Evolutionary conservation across 805 yeast species (phyloP).

Genomic region (Candida khao-thaluensis): DNA sequence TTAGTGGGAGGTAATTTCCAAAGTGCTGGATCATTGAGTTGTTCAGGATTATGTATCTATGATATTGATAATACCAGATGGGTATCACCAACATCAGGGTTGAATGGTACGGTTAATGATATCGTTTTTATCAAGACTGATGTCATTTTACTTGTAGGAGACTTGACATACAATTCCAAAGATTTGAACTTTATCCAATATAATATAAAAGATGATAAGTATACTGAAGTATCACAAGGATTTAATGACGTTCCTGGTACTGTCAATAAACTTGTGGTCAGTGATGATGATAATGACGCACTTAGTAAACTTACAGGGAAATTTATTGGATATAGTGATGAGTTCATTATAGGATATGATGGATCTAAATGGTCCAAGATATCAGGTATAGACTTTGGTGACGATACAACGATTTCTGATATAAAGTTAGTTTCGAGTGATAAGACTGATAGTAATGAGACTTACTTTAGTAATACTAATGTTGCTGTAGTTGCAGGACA

Average conservation of each 20-base stretch:
- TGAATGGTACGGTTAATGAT: slow-evolving; percentile 53
- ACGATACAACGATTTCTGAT: slow-evolving; percentile 43
- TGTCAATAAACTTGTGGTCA: slow-evolving; percentile 21
- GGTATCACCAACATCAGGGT: slow-evolving; percentile 37
- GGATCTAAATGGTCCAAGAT: slow-evolving; percentile 49
- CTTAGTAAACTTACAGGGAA: slow-evolving; percentile 38
- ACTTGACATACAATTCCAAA: slow-evolving; percentile 40
- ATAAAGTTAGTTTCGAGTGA: slow-evolving; percentile 41
- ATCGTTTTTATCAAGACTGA: slow-evolving; percentile 46
- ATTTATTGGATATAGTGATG: slow-evolving; percentile 33
- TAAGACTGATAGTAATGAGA: slow-evolving; percentile 23
- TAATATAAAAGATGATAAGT: slow-evolving; percentile 45
- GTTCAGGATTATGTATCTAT: slow-evolving; percentile 67
- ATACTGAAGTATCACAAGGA: slow-evolving; percentile 17
- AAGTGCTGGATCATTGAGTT: slow-evolving; percentile 53
- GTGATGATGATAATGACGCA: slow-evolving; percentile 15
- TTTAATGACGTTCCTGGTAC: slow-evolving; percentile 21
- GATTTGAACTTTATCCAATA: slow-evolving; percentile 49
- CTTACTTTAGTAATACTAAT: slow-evolving; percentile 43
- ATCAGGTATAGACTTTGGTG: slow-evolving; percentile 29
- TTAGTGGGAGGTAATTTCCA: slow-evolving; percentile 75
- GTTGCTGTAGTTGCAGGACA: slow-evolving; percentile 59
- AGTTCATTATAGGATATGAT: slow-evolving; percentile 42
- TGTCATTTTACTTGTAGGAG: slow-evolving; percentile 50
- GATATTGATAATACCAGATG: slow-evolving; percentile 55